phyloP scores from a whole-genome alignment of 305 asterid genomes.

The Ruellia speciosa region DNA sequence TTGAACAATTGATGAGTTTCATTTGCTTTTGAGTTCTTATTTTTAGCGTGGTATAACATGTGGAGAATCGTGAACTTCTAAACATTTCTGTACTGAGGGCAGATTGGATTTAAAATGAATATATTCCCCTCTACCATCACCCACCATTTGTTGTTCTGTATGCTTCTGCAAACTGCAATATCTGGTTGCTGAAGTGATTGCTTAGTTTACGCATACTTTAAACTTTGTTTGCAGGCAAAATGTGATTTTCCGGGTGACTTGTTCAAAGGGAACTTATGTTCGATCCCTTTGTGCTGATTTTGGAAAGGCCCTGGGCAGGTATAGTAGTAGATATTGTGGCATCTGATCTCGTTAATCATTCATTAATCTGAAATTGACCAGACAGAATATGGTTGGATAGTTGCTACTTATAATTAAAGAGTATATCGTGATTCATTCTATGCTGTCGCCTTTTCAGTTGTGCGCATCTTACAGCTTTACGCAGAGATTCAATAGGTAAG shows the following conservation, averaged over 20 bases:
- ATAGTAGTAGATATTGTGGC: constrained; percentile 12
- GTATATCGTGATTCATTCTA: constrained; percentile 1
- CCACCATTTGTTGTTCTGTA: background rate
- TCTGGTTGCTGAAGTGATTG: background rate
- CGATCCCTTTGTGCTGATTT: constrained; percentile 91
- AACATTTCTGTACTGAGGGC: background rate
- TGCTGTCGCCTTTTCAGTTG: constrained; percentile 42
- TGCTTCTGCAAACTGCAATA: background rate
- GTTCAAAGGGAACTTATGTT: constrained; percentile 85
- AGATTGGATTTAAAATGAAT: background rate
- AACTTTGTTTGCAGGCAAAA: constrained; percentile 48
- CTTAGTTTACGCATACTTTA: background rate
- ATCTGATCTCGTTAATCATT: constrained; percentile 5
- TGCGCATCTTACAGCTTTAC: constrained; percentile 81
- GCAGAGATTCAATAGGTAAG: constrained; percentile 88
- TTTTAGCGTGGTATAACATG: background rate
- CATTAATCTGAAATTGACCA: background rate
- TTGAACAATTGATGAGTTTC: background rate
- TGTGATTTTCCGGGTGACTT: constrained; percentile 73
- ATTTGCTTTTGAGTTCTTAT: background rate
- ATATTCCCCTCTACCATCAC: background rate
- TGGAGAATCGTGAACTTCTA: background rate
- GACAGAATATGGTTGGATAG: background rate
- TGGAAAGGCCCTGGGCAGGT: constrained; percentile 84
- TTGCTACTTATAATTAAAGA: background rate